These are phyloP conservation scores for Neohortaea acidophila DNA, from an alignment of 495 filamentous ascomycete genomes.

Conservation along the genomic window DNA sequence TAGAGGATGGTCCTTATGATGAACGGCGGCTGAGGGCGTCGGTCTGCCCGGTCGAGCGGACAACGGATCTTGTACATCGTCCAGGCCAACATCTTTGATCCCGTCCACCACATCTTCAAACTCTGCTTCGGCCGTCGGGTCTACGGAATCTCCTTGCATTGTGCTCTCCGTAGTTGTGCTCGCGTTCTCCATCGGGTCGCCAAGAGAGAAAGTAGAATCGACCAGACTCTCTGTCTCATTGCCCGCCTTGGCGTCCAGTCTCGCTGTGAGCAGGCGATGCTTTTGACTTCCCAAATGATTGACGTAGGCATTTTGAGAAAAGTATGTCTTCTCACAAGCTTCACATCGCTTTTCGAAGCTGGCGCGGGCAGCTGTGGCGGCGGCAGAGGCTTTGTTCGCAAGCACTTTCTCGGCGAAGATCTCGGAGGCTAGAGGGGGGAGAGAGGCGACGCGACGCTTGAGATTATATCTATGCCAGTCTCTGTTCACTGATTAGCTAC, in stretches of 20 bases:
- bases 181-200: constrained; percentile 51
- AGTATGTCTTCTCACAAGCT: constrained; percentile 82
- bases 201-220: constrained; percentile 82
- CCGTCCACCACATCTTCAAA: constrained; percentile 64
- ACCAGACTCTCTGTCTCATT: constrained; percentile 47
- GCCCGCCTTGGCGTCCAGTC: constrained; percentile 21
- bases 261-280: constrained; percentile 56
- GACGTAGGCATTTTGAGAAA: constrained; percentile 84
- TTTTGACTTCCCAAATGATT: constrained; percentile 89
- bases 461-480: constrained; percentile 63
- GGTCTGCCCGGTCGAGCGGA: constrained; percentile 41
- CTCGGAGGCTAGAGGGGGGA: constrained; percentile 85
- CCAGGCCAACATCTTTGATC: constrained; percentile 56
- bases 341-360: constrained; percentile 72
- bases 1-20: constrained; percentile 29
- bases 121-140: constrained; percentile 54
- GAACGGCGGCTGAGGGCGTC: constrained; percentile 34
- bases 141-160: constrained; percentile 31
- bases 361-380: constrained; percentile 72
- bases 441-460: constrained; percentile 80
- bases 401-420: constrained; percentile 92
- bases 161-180: constrained; percentile 16
- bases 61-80: constrained; percentile 36
- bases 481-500: not conserved
- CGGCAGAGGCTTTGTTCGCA: constrained; percentile 71